Evolutionary conservation across 1,284 basidiomycete genomes (phyloP), one percentile per base, ranked within the genome.

Genomic region (Pterula multifida): DNA sequence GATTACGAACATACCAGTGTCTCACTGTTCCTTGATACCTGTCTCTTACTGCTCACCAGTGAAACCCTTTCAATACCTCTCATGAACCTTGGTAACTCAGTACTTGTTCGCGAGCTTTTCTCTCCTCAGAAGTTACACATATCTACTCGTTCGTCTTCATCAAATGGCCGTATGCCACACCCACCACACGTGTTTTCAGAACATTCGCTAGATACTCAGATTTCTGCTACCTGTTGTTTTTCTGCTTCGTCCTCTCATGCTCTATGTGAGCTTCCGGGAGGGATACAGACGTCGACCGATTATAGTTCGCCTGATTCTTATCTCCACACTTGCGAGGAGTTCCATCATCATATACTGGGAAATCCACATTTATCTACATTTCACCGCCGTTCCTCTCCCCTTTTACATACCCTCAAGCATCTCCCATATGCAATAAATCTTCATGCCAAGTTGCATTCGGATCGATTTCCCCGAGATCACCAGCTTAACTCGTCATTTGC

Each of bases 401-500:
- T n/a, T n/a, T n/a, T n/a, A n/a, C n/a, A n/a, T n/a, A n/a, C n/a
- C n/a, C n/a, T n/a, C n/a, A n/a, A n/a, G n/a, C n/a, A n/a, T n/a
- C n/a, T n/a, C n/a, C n/a, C n/a, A n/a, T n/a, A n/a, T n/a, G n/a
- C n/a, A 17, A 17, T 51, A 49, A 60, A 57, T 48, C 51, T 62
- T 32, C 57, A 69, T 50, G 75, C 69, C 4, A 65, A 59, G 55
- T 57, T 68, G 26, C 68, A 80, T 60, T 83, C 78, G 6, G 64
- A 68, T 24, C 75, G 78, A 32, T 85, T 89, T 58, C 78, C 81
- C 2, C 56, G 62, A 2, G 73, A 71, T 1, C 84, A 91, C 63
- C 60, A 59, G 22, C 75, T 95, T 28, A 75, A 85, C 57, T 64
- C 73, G 1, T 68, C 73, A 26, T 95, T 95, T 60, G 76, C 76